Percentiles rank a stretch among this genome's conserved stretches.
Conservation (phyloP, 129 eudicot genomes). For the Oenanthe sinensis region DNA sequence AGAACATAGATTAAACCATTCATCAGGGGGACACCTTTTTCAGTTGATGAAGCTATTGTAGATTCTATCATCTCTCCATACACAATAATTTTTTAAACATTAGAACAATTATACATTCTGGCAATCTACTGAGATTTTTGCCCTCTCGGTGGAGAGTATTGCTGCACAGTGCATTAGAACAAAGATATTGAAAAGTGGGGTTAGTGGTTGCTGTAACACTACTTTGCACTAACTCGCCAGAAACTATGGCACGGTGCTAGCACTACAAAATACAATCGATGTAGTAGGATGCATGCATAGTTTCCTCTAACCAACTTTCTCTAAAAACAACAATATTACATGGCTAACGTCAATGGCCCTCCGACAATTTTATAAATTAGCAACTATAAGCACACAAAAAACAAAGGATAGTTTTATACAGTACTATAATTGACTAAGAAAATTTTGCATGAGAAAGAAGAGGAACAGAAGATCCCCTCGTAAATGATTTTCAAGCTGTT, state of each 20-base stretch:
- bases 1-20: not conserved
- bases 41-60: not conserved
- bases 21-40: not conserved
- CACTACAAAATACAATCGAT: not conserved
- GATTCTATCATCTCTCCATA: not conserved
- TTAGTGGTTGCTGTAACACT: not conserved
- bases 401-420: not conserved
- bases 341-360: not conserved
- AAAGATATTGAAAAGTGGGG: not conserved
- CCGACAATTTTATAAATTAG: not conserved
- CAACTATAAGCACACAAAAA: not conserved
- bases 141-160: not conserved
- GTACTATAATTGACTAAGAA: not conserved
- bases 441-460: not conserved
- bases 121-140: not conserved
- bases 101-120: not conserved
- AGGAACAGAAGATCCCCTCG: not conserved
- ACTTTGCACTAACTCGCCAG: not conserved
- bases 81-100: not conserved
- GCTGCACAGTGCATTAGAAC: not conserved
- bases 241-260: not conserved
- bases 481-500: not conserved
- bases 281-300: not conserved
- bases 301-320: not conserved
- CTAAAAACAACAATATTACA: not conserved